These are phyloP conservation scores for Pythium aristosporum DNA, from an alignment of 352 stramenopile species.

Conservation along the genomic window DNA sequence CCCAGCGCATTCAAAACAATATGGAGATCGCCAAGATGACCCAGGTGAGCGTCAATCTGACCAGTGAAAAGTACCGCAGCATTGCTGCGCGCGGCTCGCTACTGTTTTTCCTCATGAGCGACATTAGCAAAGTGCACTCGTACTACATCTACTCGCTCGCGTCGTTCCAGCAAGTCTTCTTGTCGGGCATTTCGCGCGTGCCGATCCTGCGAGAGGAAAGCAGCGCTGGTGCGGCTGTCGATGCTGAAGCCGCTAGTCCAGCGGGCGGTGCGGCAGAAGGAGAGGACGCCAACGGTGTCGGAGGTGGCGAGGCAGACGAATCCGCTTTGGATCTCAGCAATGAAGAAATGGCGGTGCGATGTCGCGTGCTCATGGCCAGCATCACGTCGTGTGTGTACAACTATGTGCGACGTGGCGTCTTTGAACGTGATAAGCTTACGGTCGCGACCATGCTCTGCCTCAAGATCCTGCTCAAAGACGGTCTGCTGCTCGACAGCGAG, in stretches of 20 bases:
- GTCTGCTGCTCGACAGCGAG: slow-evolving; percentile 76
- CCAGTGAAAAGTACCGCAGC: slow-evolving; percentile 94
- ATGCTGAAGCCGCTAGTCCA: slow-evolving; percentile 14
- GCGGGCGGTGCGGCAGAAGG: slow-evolving; percentile 22
- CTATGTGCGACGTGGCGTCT: slow-evolving; percentile 93
- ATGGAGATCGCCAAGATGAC: slow-evolving; percentile 92
- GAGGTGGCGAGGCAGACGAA: slow-evolving; percentile 28
- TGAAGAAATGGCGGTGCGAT: slow-evolving; percentile 87
- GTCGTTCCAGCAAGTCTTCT: slow-evolving; percentile 95
- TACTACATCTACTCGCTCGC: slow-evolving; percentile 98
- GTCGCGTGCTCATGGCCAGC: slow-evolving; percentile 85
- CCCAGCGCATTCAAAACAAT: slow-evolving; percentile 89
- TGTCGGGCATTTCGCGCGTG: slow-evolving; percentile 93
- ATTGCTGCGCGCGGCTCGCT: slow-evolving; percentile 92
- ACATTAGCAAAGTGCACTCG: slow-evolving; percentile 95
- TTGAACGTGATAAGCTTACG: slow-evolving; percentile 95
- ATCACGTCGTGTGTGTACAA: slow-evolving; percentile 96
- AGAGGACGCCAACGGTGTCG: slow-evolving; percentile 24
- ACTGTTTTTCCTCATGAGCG: slow-evolving; percentile 97
- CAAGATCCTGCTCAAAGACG: slow-evolving; percentile 92
- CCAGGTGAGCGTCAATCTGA: slow-evolving; percentile 91
- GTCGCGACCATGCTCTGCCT: slow-evolving; percentile 94
- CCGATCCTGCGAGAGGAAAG: slow-evolving; percentile 43
- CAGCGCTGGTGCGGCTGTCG: slow-evolving; percentile 49
- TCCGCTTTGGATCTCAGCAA: slow-evolving; percentile 74